Conservation (phyloP, 768 basidiomycete genomes). For the Termitomyces sp. region DNA sequence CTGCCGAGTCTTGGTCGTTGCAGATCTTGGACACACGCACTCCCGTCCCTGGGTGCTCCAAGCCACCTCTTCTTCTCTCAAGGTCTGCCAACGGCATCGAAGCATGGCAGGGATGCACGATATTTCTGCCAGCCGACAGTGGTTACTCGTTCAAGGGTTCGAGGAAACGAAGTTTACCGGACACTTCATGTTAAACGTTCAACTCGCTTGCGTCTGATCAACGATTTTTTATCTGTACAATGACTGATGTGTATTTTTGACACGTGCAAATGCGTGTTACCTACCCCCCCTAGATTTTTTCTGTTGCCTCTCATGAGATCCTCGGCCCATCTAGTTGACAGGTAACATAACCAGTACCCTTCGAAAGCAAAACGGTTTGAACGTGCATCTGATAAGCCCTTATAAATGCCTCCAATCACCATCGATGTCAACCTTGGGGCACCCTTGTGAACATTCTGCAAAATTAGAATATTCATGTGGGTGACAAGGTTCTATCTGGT, state of each 20-base stretch:
- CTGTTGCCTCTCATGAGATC: not conserved
- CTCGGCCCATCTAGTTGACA: slow-evolving; percentile 5
- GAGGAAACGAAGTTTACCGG: not conserved
- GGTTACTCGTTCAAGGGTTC: not conserved
- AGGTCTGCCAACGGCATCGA: not conserved
- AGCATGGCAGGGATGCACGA: not conserved
- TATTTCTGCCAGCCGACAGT: not conserved
- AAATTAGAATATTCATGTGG: slow-evolving; percentile 4
- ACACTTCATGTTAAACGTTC: not conserved
- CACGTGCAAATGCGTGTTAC: not conserved
- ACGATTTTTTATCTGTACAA: not conserved
- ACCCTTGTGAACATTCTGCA: slow-evolving; percentile 2
- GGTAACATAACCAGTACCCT: slow-evolving; percentile 10
- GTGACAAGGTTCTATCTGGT: not conserved
- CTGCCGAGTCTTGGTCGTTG: not conserved
- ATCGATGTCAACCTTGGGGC: not conserved
- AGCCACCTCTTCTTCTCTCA: not conserved
- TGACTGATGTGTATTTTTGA: not conserved
- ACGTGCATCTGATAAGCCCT: not conserved
- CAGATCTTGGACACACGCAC: not conserved
- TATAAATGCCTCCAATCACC: not conserved
- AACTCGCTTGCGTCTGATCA: not conserved
- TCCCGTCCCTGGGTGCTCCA: not conserved
- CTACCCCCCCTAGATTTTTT: not conserved
- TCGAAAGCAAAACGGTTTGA: not conserved